Conservation (phyloP, 2,329 filamentous ascomycete genomes). For the Trichoderma koningiopsis region DNA sequence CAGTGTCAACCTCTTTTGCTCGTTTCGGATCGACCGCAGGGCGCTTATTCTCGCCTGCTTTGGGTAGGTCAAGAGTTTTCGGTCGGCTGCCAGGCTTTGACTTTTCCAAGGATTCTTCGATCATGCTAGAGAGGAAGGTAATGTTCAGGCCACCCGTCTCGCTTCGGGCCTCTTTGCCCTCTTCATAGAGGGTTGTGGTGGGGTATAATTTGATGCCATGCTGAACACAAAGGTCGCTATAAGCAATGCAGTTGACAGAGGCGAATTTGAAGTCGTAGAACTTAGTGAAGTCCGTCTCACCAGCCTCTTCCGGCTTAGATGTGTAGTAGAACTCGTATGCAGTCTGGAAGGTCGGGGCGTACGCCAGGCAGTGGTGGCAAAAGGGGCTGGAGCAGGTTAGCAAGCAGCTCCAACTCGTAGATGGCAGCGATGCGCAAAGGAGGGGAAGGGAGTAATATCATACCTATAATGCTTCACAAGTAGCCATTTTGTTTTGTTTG, state of each 20-base stretch:
- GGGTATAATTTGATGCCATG: slow-evolving; percentile 73
- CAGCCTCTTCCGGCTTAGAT: slow-evolving; percentile 66
- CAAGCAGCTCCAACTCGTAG: slow-evolving; percentile 28
- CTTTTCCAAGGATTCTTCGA: slow-evolving; percentile 76
- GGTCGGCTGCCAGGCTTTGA: slow-evolving; percentile 81
- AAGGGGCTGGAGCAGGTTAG: slow-evolving; percentile 50
- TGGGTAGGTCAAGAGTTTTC: slow-evolving; percentile 66
- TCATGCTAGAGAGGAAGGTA: slow-evolving; percentile 63
- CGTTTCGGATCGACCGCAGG: slow-evolving; percentile 30
- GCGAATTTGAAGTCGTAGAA: slow-evolving; percentile 92
- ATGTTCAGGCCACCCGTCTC: slow-evolving; percentile 70
- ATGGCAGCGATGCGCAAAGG: background rate
- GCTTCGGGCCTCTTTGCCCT: slow-evolving; percentile 68
- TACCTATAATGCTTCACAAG: slow-evolving; percentile 71
- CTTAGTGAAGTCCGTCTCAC: slow-evolving; percentile 66
- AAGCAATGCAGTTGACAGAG: slow-evolving; percentile 81
- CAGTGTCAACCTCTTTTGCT: slow-evolving; percentile 32
- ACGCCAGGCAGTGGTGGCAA: slow-evolving; percentile 73
- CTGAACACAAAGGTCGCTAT: slow-evolving; percentile 73
- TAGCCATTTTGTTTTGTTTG: slow-evolving; percentile 56
- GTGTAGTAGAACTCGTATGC: slow-evolving; percentile 95
- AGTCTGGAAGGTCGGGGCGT: slow-evolving; percentile 86
- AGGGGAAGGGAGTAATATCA: background rate
- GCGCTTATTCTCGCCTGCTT: slow-evolving; percentile 63
- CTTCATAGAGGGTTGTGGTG: slow-evolving; percentile 75